These are phyloP conservation scores for Epipyxis sp. DNA, from an alignment of 108 stramenopile genomes.

Conservation along the genomic window DNA sequence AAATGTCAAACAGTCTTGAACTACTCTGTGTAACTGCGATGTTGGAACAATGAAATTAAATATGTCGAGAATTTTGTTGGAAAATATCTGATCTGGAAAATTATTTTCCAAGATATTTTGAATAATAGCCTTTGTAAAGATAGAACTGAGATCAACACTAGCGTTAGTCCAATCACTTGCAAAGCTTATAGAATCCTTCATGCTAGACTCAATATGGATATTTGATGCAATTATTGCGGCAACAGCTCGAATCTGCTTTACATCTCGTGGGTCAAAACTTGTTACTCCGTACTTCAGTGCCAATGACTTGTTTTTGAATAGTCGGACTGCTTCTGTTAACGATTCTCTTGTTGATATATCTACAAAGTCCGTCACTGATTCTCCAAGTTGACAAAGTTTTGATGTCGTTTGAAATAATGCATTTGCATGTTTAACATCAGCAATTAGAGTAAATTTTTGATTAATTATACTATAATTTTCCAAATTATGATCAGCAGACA, in stretches of 20 bases:
- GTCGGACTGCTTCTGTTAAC: neutral
- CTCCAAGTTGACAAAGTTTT: neutral
- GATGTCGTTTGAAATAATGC: neutral
- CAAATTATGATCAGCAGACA: neutral
- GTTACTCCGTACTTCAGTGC: neutral
- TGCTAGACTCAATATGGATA: too few species aligned
- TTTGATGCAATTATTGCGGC: neutral
- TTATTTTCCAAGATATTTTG: neutral
- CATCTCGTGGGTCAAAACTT: neutral
- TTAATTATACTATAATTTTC: neutral
- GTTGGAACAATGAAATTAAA: neutral
- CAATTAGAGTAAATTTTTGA: neutral
- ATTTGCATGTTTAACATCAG: slow-evolving; percentile 2
- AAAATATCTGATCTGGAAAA: neutral
- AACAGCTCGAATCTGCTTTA: neutral
- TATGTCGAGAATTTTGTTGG: neutral
- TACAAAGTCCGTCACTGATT: neutral
- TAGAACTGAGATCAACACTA: neutral
- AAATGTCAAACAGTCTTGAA: too few species aligned
- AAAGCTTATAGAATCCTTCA: too few species aligned
- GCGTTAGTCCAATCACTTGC: neutral
- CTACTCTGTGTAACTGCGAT: too few species aligned
- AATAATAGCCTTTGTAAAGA: neutral
- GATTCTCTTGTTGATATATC: neutral
- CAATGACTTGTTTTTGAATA: neutral